phyloP scores from a whole-genome alignment of 2,329 filamentous ascomycete species.

The Trichophyton simii region DNA sequence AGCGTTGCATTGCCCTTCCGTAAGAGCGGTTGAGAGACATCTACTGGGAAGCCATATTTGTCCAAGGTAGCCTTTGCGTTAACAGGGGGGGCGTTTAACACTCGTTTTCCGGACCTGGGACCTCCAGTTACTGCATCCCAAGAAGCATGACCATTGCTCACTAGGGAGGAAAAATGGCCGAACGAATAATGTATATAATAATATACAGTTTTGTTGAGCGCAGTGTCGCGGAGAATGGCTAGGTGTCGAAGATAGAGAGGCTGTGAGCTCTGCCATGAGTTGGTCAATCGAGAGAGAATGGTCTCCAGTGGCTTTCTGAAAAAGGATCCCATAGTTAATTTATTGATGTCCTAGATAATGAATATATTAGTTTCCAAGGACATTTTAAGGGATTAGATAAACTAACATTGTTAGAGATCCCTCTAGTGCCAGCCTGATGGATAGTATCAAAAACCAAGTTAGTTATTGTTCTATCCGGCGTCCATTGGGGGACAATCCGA shows the following conservation, averaged over 20 bases:
- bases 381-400: background rate
- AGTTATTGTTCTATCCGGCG: constrained; percentile 38
- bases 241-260: constrained; percentile 45
- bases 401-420: constrained; percentile 38
- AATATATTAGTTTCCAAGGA: constrained; percentile 2
- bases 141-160: constrained; percentile 36
- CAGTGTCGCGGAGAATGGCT: constrained; percentile 43
- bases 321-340: constrained; percentile 37
- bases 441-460: constrained; percentile 43
- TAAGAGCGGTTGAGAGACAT: constrained; percentile 24
- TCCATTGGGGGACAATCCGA: constrained; percentile 41
- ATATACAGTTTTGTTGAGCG: constrained; percentile 34
- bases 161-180: constrained; percentile 41
- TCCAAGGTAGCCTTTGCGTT: constrained; percentile 30
- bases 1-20: constrained; percentile 34
- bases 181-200: constrained; percentile 46
- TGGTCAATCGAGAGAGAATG: constrained; percentile 40
- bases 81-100: constrained; percentile 18
- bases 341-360: constrained; percentile 28
- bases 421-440: constrained; percentile 34
- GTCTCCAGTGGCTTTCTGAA: constrained; percentile 45
- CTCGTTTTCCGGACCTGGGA: constrained; percentile 21
- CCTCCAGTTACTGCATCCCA: constrained; percentile 42
- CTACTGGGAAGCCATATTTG: constrained; percentile 37
- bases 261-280: constrained; percentile 47